Evolutionary conservation across 345 rosid genomes (phyloP), one percentile per base, ranked within the genome.

Genomic region (Melaleuca quinquenervia): DNA sequence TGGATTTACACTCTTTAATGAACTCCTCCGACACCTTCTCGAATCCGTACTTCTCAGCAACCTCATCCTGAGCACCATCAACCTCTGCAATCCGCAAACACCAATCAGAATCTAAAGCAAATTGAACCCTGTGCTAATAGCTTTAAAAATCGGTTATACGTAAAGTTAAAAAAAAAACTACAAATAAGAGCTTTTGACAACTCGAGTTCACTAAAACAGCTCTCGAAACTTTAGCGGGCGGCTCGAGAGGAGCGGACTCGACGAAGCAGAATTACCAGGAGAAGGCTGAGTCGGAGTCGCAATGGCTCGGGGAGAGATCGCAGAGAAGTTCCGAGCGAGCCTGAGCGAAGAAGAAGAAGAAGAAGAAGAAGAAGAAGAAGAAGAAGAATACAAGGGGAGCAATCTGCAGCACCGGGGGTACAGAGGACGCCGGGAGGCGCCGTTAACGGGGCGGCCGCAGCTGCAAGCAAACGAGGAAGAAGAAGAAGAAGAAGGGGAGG

Each of bases 1-100:
- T 96, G 32, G 99, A 97, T 90, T 97, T 96, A 87, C 98, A 96
- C 91, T 97, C 99, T 16, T 91, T 91, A 45, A 97, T 96, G 89
- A 95, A 95, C 84, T 96, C 92, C 84, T 96, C 99, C 1, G 98
- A 92, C 1, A 97, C 94, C 88, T 93, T 95, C 88, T 96, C 97
- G 86, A 95, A 97, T 55, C 99, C 99, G 86, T 90, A 90, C 93
- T 91, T 93, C 92, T 92, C 94, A 2, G 93, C 96, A 84, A 91
- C 94, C 88, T 91, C 98, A 87, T 94, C 92, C n/a, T 90, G 86
- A 84, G 90, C 90, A 50, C 88, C 90, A 29, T 82, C 88, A 76
- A 86, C 86, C 90, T 91, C 98, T 95, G 86, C 86, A 86, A 24
- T 49, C 48, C 80, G 48, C 80, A 70, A 52, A 70, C 7, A 21